phyloP scores from a whole-genome alignment of 208 protist species.

The Baffinella frigidus region DNA sequence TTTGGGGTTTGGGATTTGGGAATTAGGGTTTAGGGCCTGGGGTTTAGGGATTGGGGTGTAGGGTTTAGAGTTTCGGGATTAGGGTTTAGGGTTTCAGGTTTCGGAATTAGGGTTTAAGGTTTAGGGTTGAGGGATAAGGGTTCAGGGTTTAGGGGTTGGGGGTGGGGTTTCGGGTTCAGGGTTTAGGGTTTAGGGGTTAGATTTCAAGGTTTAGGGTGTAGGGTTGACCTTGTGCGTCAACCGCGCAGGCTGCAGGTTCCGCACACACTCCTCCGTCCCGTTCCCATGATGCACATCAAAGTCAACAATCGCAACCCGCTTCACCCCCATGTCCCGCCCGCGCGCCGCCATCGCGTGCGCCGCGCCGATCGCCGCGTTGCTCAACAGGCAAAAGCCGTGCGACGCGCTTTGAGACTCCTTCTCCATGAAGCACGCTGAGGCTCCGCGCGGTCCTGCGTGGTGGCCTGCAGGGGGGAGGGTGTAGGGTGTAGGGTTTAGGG shows the following conservation, averaged over 20 bases:
- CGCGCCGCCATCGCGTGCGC: conserved; percentile 20
- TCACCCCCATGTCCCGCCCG: not conserved
- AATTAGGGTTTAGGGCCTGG: too few relatives aligned
- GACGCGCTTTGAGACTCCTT: not conserved
- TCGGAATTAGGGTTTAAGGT: too few relatives aligned
- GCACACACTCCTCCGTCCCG: not conserved
- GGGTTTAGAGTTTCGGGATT: too few relatives aligned
- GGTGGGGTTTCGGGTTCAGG: too few relatives aligned
- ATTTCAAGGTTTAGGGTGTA: too few relatives aligned
- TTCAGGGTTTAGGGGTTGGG: too few relatives aligned
- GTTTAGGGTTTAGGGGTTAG: too few relatives aligned
- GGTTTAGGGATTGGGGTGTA: too few relatives aligned
- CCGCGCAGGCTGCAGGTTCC: not conserved
- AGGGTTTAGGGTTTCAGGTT: too few relatives aligned
- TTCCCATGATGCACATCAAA: conserved; percentile 22
- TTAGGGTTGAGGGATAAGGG: too few relatives aligned
- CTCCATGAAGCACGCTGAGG: not conserved
- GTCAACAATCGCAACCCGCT: conserved; percentile 8
- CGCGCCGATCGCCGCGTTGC: conserved; percentile 40
- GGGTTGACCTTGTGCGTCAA: not conserved
- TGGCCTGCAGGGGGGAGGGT: conserved; percentile 8
- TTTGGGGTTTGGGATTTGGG: too few relatives aligned
- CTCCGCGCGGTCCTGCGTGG: conserved; percentile 14
- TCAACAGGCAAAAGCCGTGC: conserved; percentile 38
- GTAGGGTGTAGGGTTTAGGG: too few relatives aligned